phyloP scores from a whole-genome alignment of 2,329 filamentous ascomycete genomes.

The Penicillium aurantiogriseum region DNA sequence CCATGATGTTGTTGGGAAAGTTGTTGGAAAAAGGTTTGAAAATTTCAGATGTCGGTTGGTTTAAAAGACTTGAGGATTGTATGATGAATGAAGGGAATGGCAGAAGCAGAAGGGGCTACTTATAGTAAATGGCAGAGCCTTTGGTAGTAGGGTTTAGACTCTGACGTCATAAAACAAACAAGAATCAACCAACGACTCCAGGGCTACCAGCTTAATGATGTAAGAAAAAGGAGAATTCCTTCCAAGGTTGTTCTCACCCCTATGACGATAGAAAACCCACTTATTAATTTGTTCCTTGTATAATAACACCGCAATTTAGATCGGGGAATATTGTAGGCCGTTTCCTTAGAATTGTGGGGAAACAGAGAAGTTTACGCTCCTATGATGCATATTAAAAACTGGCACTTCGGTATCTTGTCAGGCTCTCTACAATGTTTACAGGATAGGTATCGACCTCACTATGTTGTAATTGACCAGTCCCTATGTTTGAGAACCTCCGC shows the following conservation, averaged over 20 bases:
- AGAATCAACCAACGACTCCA: not conserved
- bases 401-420: not conserved
- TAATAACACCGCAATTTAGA: no score
- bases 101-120: not conserved
- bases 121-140: not conserved
- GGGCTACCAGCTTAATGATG: not conserved
- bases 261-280: not conserved
- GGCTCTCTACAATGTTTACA: not conserved
- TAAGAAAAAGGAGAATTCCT: not conserved
- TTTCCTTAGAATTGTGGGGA: not conserved
- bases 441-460: not conserved
- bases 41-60: not conserved
- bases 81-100: not conserved
- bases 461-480: not conserved
- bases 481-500: not conserved
- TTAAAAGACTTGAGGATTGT: not conserved
- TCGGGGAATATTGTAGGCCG: not conserved
- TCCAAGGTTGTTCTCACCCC: not conserved
- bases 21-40: not conserved
- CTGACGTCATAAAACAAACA: not conserved
- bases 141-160: not conserved
- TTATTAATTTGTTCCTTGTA: not conserved
- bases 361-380: not conserved
- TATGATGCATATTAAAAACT: not conserved
- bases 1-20: slow-evolving; percentile 1